These are phyloP conservation scores for Dendrostoma leiphaemia DNA, from an alignment of 2,329 filamentous ascomycete genomes.

Conservation along the genomic window DNA sequence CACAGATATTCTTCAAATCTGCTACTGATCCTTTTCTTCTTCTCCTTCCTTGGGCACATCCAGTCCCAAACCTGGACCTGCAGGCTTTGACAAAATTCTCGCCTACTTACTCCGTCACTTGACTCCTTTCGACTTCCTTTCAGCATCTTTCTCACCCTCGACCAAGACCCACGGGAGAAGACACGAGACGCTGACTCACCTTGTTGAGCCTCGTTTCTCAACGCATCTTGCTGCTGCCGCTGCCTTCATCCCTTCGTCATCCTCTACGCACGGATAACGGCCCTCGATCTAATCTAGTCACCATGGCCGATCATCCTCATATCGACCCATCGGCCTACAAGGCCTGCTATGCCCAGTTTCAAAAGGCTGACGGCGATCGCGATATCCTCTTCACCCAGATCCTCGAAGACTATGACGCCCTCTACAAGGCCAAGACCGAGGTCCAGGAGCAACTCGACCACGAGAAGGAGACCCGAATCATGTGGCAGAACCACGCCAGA, in stretches of 20 bases:
- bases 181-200: too few species aligned
- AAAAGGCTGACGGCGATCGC: conserved; percentile 12
- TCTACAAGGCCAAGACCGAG: conserved; percentile 1
- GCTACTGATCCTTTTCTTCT: too few species aligned
- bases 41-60: too few species aligned
- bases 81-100: too few species aligned
- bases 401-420: conserved; percentile 8
- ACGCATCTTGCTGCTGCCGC: neutral
- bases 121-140: too few species aligned
- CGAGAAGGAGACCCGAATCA: conserved; percentile 12
- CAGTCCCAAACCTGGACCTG: too few species aligned
- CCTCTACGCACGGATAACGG: neutral
- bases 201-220: too few species aligned
- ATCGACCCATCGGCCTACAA: conserved; percentile 14
- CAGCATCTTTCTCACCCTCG: too few species aligned
- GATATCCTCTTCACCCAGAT: conserved; percentile 13
- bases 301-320: conserved; percentile 8
- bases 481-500: conserved; percentile 17
- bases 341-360: conserved; percentile 15
- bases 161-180: too few species aligned
- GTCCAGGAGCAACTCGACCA: conserved; percentile 7
- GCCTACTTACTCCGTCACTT: too few species aligned
- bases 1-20: too few species aligned
- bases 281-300: neutral
- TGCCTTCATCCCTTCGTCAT: neutral